These are phyloP conservation scores for Metschnikowia shivogae DNA, from an alignment of 805 yeast species.

Conservation along the genomic window DNA sequence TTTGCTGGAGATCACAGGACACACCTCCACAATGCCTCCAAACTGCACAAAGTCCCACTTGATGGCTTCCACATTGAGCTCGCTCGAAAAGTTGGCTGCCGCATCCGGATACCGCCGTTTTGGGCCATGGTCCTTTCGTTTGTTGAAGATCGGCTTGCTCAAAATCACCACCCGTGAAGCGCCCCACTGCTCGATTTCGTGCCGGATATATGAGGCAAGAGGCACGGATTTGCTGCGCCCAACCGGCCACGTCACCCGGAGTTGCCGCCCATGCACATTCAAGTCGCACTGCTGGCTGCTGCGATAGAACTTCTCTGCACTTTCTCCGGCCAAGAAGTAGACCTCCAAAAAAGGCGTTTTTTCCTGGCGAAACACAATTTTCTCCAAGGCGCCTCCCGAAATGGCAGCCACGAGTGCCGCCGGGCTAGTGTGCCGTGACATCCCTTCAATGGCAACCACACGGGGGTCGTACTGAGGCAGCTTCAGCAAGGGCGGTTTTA, in stretches of 20 bases:
- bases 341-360: slow-evolving; percentile 35
- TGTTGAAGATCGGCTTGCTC: slow-evolving; percentile 17
- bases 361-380: slow-evolving; percentile 29
- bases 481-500: neutral
- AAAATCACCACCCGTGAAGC: slow-evolving; percentile 56
- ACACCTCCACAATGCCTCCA: slow-evolving; percentile 59
- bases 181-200: slow-evolving; percentile 37
- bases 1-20: slow-evolving; percentile 65
- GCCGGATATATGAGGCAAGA: slow-evolving; percentile 21
- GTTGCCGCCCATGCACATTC: slow-evolving; percentile 52
- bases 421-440: slow-evolving; percentile 44
- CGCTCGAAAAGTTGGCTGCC: slow-evolving; percentile 34
- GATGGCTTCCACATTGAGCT: slow-evolving; percentile 44
- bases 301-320: slow-evolving; percentile 51
- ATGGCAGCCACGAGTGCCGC: slow-evolving; percentile 51
- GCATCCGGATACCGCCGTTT: slow-evolving; percentile 41
- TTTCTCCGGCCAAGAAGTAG: slow-evolving; percentile 47
- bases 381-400: slow-evolving; percentile 68
- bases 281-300: slow-evolving; percentile 48
- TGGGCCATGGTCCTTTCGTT: neutral
- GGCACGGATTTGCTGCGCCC: slow-evolving; percentile 16
- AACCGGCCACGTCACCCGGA: slow-evolving; percentile 46
- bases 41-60: slow-evolving; percentile 47
- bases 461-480: slow-evolving; percentile 2
- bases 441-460: slow-evolving; percentile 33